Conservation (phyloP, 1,284 basidiomycete genomes). For the Phylloporus sp. region DNA sequence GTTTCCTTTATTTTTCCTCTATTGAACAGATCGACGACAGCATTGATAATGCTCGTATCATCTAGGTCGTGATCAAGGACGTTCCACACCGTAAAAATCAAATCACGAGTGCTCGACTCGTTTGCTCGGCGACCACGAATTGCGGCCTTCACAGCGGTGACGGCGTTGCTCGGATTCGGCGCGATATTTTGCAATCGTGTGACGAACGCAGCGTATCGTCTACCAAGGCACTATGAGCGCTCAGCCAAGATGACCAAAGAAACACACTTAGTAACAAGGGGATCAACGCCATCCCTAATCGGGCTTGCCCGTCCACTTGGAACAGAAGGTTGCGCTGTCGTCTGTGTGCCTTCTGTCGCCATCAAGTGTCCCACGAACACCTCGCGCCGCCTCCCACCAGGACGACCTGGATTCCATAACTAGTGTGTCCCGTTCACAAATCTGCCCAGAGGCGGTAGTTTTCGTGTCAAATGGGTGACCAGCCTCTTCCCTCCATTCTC, state of each 20-base stretch:
- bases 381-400: slow-evolving; percentile 57
- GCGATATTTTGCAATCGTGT: slow-evolving; percentile 73
- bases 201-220: slow-evolving; percentile 77
- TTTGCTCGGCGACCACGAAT: slow-evolving; percentile 72
- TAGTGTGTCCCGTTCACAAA: too few relatives aligned
- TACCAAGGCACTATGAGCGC: slow-evolving; percentile 36
- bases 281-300: slow-evolving; percentile 50
- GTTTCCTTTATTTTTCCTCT: slow-evolving; percentile 87
- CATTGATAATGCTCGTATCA: slow-evolving; percentile 78
- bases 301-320: slow-evolving; percentile 52
- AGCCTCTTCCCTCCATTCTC: too few relatives aligned
- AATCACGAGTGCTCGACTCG: slow-evolving; percentile 84
- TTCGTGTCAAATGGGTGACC: too few relatives aligned
- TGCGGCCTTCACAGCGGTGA: slow-evolving; percentile 81
- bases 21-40: slow-evolving; percentile 82
- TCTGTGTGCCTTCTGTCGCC: slow-evolving; percentile 47
- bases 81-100: slow-evolving; percentile 88
- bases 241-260: neutral
- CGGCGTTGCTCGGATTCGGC: slow-evolving; percentile 74
- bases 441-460: too few relatives aligned
- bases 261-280: too few relatives aligned
- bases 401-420: slow-evolving; percentile 32
- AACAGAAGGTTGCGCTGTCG: slow-evolving; percentile 33
- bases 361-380: slow-evolving; percentile 75
- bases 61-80: slow-evolving; percentile 83